Base-by-base conservation (phyloP, 495 filamentous ascomycete genomes). In the Daldinia caldariorum region DNA sequence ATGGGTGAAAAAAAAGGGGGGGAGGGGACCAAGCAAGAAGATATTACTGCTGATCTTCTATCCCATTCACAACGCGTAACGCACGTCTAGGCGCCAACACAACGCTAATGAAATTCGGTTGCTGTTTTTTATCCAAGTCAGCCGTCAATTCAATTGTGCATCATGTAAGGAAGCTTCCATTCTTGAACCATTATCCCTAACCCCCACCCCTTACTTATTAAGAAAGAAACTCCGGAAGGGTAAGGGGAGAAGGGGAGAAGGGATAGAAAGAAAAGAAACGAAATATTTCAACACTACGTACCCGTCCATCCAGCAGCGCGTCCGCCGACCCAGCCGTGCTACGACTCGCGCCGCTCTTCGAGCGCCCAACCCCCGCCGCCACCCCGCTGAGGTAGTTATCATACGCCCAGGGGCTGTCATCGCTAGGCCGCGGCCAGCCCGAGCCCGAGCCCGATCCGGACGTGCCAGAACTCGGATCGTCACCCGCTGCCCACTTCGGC, bases 61-160 rank as follows among this genome's bases (percentile, higher is more conserved):
- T 53, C 10, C 81, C 80, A 81, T 93, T 93, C 14, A 92, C 89
- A 41, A 93, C 89, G 73, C 89, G 79, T 79, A 93, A 79, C 70
- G 89, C 92, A 73, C 91, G 82, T 73, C 89, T 84, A 60, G 91
- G 91, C 65, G 89, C 89, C 77, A 93, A 71, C 70, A 92, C 76
- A 18, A 93, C 90, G 47, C 87, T 90, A 69, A 91, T 88, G 73
- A 92, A 93, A 61, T 85, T 91, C 72, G 91, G 91, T 75, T 93
- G 89, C 49, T 53, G 26, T 53, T 53, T 53, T 1, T 14, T 53
- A 32, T 32, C 31, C 2, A 53, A 53, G 49, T 53, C 32, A 53
- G 49, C 49, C 31, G 32, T 32, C 13, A 8, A 9, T 14, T 53
- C 49, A 14, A 14, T 16, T 6, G n/a, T n/a, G n/a, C n/a, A n/a